Percentiles rank a stretch among this genome's conserved stretches.
These are phyloP conservation scores for Ganoderma meredithae DNA, from an alignment of 1,284 basidiomycete species.

Conservation along the genomic window DNA sequence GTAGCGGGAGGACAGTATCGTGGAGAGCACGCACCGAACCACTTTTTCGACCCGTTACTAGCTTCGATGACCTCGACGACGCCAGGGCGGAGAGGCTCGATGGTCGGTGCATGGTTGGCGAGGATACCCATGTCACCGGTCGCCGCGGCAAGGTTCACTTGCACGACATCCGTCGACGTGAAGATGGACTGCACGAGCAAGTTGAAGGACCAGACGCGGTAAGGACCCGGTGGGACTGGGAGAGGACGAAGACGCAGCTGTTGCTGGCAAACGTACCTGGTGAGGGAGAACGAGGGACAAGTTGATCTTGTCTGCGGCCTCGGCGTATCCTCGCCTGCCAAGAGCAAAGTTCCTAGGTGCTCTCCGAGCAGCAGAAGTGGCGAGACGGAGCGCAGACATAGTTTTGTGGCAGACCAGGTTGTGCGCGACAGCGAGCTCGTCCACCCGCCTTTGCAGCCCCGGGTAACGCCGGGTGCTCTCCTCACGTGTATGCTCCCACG, in stretches of 20 bases:
- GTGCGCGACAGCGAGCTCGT: conserved; percentile 35
- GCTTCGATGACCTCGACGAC: conserved; percentile 93
- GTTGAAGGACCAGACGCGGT: conserved; percentile 18
- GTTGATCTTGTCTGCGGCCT: conserved; percentile 85
- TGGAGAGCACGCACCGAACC: conserved; percentile 79
- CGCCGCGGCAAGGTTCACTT: conserved; percentile 92
- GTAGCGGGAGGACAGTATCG: not conserved
- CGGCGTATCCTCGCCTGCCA: conserved; percentile 86
- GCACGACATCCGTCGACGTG: conserved; percentile 87
- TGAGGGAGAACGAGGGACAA: conserved; percentile 93
- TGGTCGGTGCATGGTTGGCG: conserved; percentile 94
- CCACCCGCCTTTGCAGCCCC: conserved; percentile 27
- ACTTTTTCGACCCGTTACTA: conserved; percentile 84
- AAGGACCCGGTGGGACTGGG: not conserved
- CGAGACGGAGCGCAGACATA: conserved; percentile 81
- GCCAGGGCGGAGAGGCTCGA: conserved; percentile 93
- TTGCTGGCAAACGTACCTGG: conserved; percentile 68
- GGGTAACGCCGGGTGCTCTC: conserved; percentile 29
- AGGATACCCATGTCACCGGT: conserved; percentile 99
- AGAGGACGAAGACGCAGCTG: not conserved
- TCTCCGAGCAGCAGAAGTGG: conserved; percentile 69
- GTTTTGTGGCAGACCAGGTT: conserved; percentile 32
- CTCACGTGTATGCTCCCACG: conserved; percentile 17
- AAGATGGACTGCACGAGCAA: conserved; percentile 74
- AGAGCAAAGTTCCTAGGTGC: conserved; percentile 58